A percentile compares a stretch with the other conserved stretches of the same genome.
Conservation (phyloP, 768 basidiomycete species). For the Suillus discolor region DNA sequence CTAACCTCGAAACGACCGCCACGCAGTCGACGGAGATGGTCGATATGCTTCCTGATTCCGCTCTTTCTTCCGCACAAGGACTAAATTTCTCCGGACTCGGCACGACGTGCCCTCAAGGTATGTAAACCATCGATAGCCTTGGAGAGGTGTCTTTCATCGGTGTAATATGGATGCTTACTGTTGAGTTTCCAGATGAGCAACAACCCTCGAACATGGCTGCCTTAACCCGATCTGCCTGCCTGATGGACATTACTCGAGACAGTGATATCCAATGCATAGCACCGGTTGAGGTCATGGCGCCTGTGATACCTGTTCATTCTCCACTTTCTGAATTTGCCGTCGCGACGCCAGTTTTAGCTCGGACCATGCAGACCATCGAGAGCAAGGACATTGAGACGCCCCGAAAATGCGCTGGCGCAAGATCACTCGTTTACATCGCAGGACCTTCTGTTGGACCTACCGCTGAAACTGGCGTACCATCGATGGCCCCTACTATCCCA, state of each 20-base stretch:
- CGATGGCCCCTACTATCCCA: neutral
- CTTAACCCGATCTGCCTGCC: neutral
- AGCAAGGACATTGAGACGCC: neutral
- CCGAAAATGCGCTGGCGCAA: neutral
- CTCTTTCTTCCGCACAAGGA: neutral
- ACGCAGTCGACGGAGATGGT: too few relatives aligned
- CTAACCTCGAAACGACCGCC: neutral
- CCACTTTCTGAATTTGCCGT: too few relatives aligned
- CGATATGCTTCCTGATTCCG: neutral
- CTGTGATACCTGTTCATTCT: neutral
- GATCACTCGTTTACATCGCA: neutral
- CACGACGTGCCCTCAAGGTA: neutral
- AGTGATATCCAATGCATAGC: neutral
- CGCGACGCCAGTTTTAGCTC: neutral
- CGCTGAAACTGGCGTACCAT: neutral
- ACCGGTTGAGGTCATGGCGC: neutral
- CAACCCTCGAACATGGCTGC: neutral
- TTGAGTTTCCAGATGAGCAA: neutral
- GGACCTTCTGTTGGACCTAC: neutral
- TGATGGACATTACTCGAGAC: neutral
- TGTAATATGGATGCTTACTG: neutral
- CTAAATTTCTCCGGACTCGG: neutral
- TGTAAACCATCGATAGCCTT: neutral
- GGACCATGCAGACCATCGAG: neutral
- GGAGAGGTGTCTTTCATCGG: neutral